Conservation (phyloP, 176 grass and related monocot genomes). For the Oryza nivara region DNA sequence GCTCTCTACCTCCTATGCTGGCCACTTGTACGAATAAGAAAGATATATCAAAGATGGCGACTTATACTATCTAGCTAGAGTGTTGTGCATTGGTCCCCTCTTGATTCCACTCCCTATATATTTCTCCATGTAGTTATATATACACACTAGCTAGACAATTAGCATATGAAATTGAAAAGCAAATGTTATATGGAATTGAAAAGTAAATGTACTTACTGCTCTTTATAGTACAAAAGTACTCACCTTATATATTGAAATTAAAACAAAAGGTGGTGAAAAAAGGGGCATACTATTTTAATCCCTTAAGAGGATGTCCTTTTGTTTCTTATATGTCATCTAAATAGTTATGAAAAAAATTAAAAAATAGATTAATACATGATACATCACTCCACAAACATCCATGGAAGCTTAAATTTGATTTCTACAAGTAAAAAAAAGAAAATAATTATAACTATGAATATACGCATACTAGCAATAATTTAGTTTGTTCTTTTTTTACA, state of each 20-base stretch:
- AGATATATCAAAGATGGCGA: not conserved
- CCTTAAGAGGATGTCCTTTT: too few relatives aligned
- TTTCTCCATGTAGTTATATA: not conserved
- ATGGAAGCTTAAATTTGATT: too few relatives aligned
- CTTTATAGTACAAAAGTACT: not conserved
- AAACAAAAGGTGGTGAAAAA: not conserved
- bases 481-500: too few relatives aligned
- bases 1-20: not conserved
- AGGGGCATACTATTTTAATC: too few relatives aligned
- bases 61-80: not conserved
- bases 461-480: too few relatives aligned
- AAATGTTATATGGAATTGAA: conserved; percentile 10
- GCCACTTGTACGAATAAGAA: not conserved
- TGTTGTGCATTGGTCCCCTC: not conserved
- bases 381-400: too few relatives aligned
- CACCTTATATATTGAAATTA: not conserved
- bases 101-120: not conserved
- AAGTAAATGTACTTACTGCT: not conserved
- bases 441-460: too few relatives aligned
- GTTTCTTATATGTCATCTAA: too few relatives aligned
- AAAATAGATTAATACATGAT: too few relatives aligned
- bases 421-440: too few relatives aligned
- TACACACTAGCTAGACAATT: not conserved
- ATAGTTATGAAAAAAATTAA: too few relatives aligned
- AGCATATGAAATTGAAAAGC: conserved; percentile 17